A percentile compares a stretch with the other conserved stretches of the same genome.
These are phyloP conservation scores for Podospora bellae-mahoneyi DNA, from an alignment of 495 filamentous ascomycete genomes.

Conservation along the genomic window DNA sequence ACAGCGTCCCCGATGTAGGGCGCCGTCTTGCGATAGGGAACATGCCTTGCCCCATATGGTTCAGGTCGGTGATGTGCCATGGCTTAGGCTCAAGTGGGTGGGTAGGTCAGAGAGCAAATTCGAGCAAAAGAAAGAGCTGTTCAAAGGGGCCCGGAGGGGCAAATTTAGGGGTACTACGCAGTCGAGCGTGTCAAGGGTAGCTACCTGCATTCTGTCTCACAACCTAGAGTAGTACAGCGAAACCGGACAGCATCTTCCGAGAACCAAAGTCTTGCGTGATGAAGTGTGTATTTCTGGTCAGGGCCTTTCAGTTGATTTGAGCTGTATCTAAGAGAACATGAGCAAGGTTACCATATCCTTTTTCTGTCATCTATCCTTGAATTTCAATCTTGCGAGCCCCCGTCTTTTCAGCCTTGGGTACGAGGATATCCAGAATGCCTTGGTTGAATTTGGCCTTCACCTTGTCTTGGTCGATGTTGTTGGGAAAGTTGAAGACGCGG, in stretches of 20 bases:
- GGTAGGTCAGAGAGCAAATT: not conserved
- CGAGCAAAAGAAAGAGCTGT: not conserved
- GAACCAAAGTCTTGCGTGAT: too few species aligned
- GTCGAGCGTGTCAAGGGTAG: not conserved
- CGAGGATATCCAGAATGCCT: slow-evolving; percentile 61
- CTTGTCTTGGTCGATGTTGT: slow-evolving; percentile 69
- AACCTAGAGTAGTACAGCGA: not conserved
- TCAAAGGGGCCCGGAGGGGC: not conserved
- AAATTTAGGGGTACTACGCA: not conserved
- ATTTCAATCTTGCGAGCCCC: slow-evolving; percentile 28
- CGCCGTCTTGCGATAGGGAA: not conserved
- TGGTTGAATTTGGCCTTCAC: slow-evolving; percentile 66
- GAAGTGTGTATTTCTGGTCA: too few species aligned
- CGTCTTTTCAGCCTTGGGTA: slow-evolving; percentile 69
- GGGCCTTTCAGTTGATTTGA: too few species aligned
- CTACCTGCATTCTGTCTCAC: not conserved
- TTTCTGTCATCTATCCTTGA: not conserved
- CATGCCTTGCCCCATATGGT: not conserved
- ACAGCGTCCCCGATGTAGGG: too few species aligned
- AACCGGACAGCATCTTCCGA: not conserved
- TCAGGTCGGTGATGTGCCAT: not conserved
- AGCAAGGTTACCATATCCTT: too few species aligned
- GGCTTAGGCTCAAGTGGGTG: not conserved
- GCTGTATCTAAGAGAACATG: too few species aligned
- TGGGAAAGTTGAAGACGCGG: slow-evolving; percentile 76